Evolutionary conservation across 495 filamentous ascomycete species (phyloP).

Genomic region (Chaetomium tenue): DNA sequence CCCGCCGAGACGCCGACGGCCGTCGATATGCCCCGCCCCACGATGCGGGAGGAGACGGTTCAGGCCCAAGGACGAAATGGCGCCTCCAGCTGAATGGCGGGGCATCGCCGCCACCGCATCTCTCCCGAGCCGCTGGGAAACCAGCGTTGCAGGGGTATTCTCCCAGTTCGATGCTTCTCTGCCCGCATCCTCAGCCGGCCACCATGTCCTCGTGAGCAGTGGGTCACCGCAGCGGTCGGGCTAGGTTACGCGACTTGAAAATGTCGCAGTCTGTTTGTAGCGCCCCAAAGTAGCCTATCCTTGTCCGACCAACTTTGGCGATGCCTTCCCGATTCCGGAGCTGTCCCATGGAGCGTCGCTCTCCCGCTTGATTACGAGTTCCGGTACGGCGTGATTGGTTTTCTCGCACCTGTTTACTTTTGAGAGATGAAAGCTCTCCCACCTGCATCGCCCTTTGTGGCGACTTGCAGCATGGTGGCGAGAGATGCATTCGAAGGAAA

Average conservation of each 20-base stretch:
- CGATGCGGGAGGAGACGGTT: not conserved
- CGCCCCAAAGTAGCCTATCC: slow-evolving; percentile 19
- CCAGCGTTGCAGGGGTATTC: not conserved
- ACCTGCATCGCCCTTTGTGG: no score
- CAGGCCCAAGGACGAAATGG: not conserved
- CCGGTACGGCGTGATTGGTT: not conserved
- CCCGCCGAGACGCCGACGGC: no score
- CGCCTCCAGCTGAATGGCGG: not conserved
- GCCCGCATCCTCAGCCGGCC: not conserved
- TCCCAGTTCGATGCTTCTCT: not conserved
- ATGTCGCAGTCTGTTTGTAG: slow-evolving; percentile 8
- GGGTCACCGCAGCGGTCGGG: slow-evolving; percentile 5
- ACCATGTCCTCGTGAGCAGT: slow-evolving; percentile 27
- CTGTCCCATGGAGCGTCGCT: not conserved
- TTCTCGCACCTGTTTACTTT: not conserved
- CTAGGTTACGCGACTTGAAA: not conserved
- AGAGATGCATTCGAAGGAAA: not conserved
- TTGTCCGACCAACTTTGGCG: slow-evolving; percentile 11
- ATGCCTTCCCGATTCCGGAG: slow-evolving; percentile 28
- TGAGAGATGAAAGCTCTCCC: no score
- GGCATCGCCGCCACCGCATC: slow-evolving; percentile 1
- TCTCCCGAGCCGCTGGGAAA: not conserved
- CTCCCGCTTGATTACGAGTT: not conserved
- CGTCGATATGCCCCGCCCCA: not conserved
- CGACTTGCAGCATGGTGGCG: no score